Base-by-base conservation (phyloP, 2,329 filamentous ascomycete genomes). In the Fusarium subtropicale region DNA sequence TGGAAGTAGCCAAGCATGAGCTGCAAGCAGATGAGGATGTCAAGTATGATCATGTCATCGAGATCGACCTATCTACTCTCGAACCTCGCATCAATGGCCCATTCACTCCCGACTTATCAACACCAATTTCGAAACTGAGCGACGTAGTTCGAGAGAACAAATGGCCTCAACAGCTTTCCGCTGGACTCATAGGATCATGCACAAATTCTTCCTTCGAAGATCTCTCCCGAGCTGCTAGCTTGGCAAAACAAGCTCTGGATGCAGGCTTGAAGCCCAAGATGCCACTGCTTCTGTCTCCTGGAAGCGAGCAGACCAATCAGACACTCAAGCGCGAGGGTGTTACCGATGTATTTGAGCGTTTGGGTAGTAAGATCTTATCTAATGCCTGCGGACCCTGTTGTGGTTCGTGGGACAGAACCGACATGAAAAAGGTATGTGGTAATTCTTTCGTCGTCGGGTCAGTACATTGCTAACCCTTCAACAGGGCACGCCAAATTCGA, bases 1-100 rank as follows among this genome's bases (percentile, higher is more conserved):
- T 58, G 8, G 31, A 46, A 33, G 30, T 77, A 89, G 58, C 91
- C 94, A 67, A 91, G 91, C 45, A 81, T 85, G 68, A 87, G 89
- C 60, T 90, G 91, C 8, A 83, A 87, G 36, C 95, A 38, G 96
- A 99, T 76, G 83, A 88, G 41, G 90, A 88, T 66, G 94, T 92
- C 73, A 90, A 97, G 83, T 99, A 98, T 82, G 96, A 99, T 81
- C 88, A 98, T 84, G 82, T 97, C 73, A 93, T 98, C 77, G 95
- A 97, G 84, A 92, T 99, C 83, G 95, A 99, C 87, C 88, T 99
- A 57, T 91, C 88, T 60, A 92, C 94, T 82, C 91, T 99, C 48
- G 96, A 99, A 86, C 96, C 95, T 72, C 93, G 97, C 81, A 93
- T 99, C 86, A 99, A 99, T 86, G 96, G 96, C 71, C 96, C 96